Percentiles rank a stretch among this genome's conserved stretches.
These are phyloP conservation scores for Coffea canephora DNA, from an alignment of 257 asterid genomes.

Conservation along the genomic window DNA sequence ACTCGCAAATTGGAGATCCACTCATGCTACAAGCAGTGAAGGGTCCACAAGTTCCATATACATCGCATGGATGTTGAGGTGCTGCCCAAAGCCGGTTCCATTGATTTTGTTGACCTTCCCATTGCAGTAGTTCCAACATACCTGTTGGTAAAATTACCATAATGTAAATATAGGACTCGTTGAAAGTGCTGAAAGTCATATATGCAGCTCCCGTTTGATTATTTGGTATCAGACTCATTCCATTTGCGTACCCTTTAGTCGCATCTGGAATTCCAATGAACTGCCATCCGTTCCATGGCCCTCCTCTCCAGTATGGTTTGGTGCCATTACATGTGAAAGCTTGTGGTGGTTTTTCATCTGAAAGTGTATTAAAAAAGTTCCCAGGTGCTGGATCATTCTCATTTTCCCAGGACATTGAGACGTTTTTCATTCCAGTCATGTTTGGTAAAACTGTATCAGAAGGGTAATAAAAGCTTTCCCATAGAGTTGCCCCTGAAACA, in stretches of 20 bases:
- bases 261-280: slow-evolving; percentile 17
- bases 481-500: slow-evolving; percentile 14
- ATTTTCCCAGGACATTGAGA: slow-evolving; percentile 21
- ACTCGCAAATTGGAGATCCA: slow-evolving; percentile 18
- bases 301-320: slow-evolving; percentile 25
- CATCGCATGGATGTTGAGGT: slow-evolving; percentile 17
- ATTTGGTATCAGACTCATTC: slow-evolving; percentile 11
- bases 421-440: slow-evolving; percentile 10
- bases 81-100: slow-evolving; percentile 11
- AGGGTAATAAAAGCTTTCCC: slow-evolving; percentile 27
- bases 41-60: slow-evolving; percentile 32
- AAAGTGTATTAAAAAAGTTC: slow-evolving; percentile 15
- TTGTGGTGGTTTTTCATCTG: slow-evolving; percentile 26
- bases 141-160: slow-evolving; percentile 14
- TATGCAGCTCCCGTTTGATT: slow-evolving; percentile 17
- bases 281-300: slow-evolving; percentile 31
- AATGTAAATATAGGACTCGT: not conserved
- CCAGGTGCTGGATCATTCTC: slow-evolving; percentile 28
- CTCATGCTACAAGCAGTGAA: slow-evolving; percentile 24
- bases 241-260: slow-evolving; percentile 9
- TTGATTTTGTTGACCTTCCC: not conserved
- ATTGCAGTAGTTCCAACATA: not conserved
- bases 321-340: slow-evolving; percentile 17
- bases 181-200: not conserved
- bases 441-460: not conserved